These are phyloP conservation scores for Phlegmacium glaucopus DNA, from an alignment of 768 basidiomycete species.

Conservation along the genomic window DNA sequence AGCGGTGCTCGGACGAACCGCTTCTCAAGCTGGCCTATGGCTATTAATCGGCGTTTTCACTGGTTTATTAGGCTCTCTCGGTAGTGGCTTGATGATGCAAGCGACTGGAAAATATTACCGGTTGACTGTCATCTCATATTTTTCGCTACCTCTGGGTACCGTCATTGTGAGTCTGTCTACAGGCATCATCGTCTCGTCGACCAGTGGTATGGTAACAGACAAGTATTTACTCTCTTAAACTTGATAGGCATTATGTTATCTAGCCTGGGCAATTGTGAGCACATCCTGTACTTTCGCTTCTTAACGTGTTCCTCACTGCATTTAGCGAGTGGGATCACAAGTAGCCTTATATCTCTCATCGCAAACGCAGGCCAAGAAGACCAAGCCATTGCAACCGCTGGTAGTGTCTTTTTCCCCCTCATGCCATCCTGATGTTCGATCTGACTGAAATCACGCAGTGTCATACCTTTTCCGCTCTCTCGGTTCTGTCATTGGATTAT, in stretches of 20 bases:
- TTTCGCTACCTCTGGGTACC: slow-evolving; percentile 35
- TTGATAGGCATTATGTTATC: slow-evolving; percentile 34
- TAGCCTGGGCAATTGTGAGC: slow-evolving; percentile 38
- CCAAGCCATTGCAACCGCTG: slow-evolving; percentile 65
- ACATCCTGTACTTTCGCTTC: not conserved
- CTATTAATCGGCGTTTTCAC: slow-evolving; percentile 48
- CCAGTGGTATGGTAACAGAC: slow-evolving; percentile 40
- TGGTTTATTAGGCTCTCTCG: slow-evolving; percentile 46
- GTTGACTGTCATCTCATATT: slow-evolving; percentile 43
- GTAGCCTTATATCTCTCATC: slow-evolving; percentile 56
- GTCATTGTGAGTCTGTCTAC: slow-evolving; percentile 34
- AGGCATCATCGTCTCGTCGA: slow-evolving; percentile 35
- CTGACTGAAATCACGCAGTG: slow-evolving; percentile 27
- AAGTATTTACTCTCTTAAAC: slow-evolving; percentile 7
- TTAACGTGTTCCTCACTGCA: not conserved
- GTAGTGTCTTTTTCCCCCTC: slow-evolving; percentile 24
- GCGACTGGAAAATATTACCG: slow-evolving; percentile 54
- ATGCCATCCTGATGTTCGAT: not conserved
- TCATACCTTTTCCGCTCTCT: slow-evolving; percentile 67
- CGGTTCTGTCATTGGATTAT: slow-evolving; percentile 55
- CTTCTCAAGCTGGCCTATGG: slow-evolving; percentile 49
- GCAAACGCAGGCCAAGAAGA: slow-evolving; percentile 59
- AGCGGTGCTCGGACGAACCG: slow-evolving; percentile 46
- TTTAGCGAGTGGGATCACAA: slow-evolving; percentile 51
- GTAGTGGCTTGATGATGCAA: slow-evolving; percentile 53